phyloP scores from a whole-genome alignment of 2,329 filamentous ascomycete genomes.

The Cordyceps javanica region DNA sequence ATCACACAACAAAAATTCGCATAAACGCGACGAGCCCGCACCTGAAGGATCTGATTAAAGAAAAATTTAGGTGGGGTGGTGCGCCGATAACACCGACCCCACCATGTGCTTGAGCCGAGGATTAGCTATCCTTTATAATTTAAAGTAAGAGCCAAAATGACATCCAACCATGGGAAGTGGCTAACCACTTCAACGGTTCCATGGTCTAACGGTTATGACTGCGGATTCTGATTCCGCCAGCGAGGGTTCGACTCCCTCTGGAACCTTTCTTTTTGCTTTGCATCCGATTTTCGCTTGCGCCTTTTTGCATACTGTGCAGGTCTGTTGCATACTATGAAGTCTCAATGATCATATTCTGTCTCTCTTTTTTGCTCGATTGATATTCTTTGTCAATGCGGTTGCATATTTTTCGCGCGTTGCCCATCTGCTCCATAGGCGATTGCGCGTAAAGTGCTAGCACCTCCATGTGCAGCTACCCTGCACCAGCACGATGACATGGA shows the following conservation, averaged over 20 bases:
- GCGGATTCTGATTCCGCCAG: constrained; percentile 33
- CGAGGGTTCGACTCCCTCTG: constrained; percentile 32
- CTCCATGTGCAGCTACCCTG: not conserved
- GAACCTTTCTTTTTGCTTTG: constrained; percentile 20
- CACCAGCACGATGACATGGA: too few species aligned
- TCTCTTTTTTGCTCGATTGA: not conserved
- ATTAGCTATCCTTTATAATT: not conserved
- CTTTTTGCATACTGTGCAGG: too few species aligned
- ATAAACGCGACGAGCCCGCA: constrained; percentile 3
- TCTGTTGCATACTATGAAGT: too few species aligned
- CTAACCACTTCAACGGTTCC: constrained; percentile 24
- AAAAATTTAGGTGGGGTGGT: constrained; percentile 17
- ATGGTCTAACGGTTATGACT: constrained; percentile 34
- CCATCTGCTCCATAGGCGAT: not conserved
- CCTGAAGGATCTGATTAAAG: constrained; percentile 12
- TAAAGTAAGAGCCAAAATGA: not conserved
- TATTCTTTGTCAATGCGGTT: too few species aligned
- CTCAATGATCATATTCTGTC: too few species aligned
- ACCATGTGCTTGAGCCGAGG: not conserved
- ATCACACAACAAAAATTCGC: constrained; percentile 3
- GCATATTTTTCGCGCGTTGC: not conserved
- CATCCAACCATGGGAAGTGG: constrained; percentile 21
- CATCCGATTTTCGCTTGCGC: too few species aligned
- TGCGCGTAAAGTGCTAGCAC: not conserved
- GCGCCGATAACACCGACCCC: constrained; percentile 17